Conservation (phyloP, 176 grass and related monocot species). For the Microstegium vimineum region DNA sequence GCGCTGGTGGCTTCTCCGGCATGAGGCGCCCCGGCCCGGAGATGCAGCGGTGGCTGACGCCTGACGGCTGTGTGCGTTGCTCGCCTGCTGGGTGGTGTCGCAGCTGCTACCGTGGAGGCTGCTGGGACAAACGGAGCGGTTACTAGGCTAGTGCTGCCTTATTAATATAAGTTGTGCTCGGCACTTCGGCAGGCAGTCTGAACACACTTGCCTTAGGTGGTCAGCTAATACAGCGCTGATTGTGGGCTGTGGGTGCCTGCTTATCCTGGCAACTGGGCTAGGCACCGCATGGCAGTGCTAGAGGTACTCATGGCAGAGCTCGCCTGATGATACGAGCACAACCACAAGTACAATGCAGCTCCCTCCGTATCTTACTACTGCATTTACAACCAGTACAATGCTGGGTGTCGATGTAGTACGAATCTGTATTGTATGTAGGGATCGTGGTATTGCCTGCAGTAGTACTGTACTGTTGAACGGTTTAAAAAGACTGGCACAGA, state of each 20-base stretch:
- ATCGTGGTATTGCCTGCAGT: background rate
- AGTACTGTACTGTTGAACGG: background rate
- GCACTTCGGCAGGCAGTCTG: constrained; percentile 6
- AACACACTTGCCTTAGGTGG: background rate
- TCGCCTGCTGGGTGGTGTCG: background rate
- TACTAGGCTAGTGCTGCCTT: background rate
- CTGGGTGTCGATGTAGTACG: background rate
- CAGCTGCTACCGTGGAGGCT: background rate
- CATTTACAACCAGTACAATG: background rate
- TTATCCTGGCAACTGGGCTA: constrained; percentile 17
- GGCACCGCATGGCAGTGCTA: constrained; percentile 3
- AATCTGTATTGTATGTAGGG: background rate
- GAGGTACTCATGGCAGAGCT: background rate
- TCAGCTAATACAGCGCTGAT: constrained; percentile 10
- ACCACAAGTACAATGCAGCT: no score
- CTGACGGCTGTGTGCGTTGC: background rate
- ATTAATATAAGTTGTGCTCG: background rate
- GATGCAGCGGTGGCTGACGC: background rate
- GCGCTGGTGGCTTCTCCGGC: constrained; percentile 30
- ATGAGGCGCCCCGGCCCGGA: background rate
- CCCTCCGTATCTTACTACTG: no score
- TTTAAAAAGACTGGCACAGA: background rate
- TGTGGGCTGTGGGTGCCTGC: constrained; percentile 3
- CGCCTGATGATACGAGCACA: background rate
- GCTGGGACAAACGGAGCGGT: background rate